These are phyloP conservation scores for Yamadazyma buinensis DNA, from an alignment of 1,139 yeast species.

Conservation along the genomic window DNA sequence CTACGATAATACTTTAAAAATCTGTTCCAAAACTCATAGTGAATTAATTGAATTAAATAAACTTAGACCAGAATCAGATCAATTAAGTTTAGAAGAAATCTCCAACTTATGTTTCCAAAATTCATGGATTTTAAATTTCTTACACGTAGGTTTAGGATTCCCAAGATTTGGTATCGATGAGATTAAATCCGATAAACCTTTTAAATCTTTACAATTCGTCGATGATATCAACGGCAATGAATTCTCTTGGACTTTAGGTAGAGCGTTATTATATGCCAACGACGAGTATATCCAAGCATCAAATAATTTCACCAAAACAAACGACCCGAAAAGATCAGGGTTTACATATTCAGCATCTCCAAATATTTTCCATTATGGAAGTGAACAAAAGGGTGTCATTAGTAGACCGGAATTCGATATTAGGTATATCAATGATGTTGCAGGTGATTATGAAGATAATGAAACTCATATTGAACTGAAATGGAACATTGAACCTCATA, in stretches of 20 bases:
- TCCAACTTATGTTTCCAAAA: conserved; percentile 61
- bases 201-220: conserved; percentile 55
- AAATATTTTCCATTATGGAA: conserved; percentile 47
- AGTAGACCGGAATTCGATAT: conserved; percentile 40
- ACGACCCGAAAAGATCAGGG: conserved; percentile 28
- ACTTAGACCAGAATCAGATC: conserved; percentile 22
- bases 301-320: conserved; percentile 21
- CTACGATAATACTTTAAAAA: conserved; percentile 39
- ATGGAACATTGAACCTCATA: conserved; percentile 46
- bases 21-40: conserved; percentile 41
- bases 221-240: conserved; percentile 62
- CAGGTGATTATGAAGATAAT: conserved; percentile 15
- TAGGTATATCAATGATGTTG: conserved; percentile 14
- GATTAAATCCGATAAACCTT: conserved; percentile 20
- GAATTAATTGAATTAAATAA: conserved; percentile 40
- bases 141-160: conserved; percentile 72
- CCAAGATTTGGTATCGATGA: conserved; percentile 54
- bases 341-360: conserved; percentile 50
- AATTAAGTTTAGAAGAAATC: conserved; percentile 38
- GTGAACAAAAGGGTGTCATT: conserved; percentile 44
- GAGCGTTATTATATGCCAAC: conserved; percentile 64
- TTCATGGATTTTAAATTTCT: conserved; percentile 66
- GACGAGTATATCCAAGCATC: conserved; percentile 42
- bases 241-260: conserved; percentile 82
- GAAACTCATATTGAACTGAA: conserved; percentile 27